phyloP scores from a whole-genome alignment of 192 early-diverging fungal species.

The Piromyces finnis region DNA sequence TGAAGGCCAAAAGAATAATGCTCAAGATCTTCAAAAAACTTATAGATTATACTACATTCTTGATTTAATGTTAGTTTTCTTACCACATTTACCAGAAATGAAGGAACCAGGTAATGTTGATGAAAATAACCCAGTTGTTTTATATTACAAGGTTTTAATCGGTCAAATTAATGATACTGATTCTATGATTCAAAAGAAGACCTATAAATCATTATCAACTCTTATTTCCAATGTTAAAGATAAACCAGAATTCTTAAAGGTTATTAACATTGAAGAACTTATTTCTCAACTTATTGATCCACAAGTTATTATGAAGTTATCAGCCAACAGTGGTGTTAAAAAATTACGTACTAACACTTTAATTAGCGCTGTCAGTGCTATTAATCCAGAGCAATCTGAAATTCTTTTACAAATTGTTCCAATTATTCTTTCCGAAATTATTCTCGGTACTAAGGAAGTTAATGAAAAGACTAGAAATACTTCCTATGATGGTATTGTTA shows the following conservation, averaged over 20 bases:
- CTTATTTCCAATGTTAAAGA: slow-evolving; percentile 6
- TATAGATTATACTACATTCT: not conserved
- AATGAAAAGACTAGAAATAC: slow-evolving; percentile 69
- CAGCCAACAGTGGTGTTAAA: slow-evolving; percentile 51
- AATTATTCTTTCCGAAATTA: slow-evolving; percentile 71
- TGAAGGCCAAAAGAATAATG: not conserved
- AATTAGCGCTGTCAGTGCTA: slow-evolving; percentile 34
- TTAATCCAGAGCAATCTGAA: not conserved
- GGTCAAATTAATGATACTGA: slow-evolving; percentile 47
- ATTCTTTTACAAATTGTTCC: slow-evolving; percentile 68
- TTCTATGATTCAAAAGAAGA: slow-evolving; percentile 77
- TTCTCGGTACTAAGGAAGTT: slow-evolving; percentile 81
- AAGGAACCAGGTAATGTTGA: not conserved
- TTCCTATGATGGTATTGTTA: slow-evolving; percentile 69
- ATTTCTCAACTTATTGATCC: slow-evolving; percentile 37
- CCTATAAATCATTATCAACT: slow-evolving; percentile 63
- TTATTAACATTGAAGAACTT: slow-evolving; percentile 36
- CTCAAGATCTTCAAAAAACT: slow-evolving; percentile 7
- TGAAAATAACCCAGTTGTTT: slow-evolving; percentile 10
- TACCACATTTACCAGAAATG: not conserved
- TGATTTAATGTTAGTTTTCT: not conserved
- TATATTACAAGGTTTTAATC: slow-evolving; percentile 20
- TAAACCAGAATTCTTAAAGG: slow-evolving; percentile 8
- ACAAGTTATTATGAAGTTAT: slow-evolving; percentile 34
- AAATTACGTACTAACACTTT: slow-evolving; percentile 61